Conservation (phyloP, 2,329 filamentous ascomycete genomes). For the Hypoxylon sp. region DNA sequence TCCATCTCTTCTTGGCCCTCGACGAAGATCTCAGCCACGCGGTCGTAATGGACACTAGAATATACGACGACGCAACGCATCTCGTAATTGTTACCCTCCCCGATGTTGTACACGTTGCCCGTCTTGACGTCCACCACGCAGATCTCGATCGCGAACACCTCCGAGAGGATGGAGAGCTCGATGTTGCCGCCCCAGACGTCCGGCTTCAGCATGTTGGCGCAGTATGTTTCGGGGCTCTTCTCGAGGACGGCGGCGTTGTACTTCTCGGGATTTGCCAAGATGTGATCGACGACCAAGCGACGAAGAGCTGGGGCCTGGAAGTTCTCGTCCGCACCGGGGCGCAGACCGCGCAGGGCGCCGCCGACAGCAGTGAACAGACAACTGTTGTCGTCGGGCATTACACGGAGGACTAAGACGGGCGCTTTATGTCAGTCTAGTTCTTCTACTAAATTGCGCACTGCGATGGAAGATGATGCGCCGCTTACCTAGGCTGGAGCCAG, state of each 20-base stretch:
- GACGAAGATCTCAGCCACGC: constrained; percentile 81
- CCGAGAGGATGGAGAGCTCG: constrained; percentile 86
- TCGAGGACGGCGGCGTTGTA: constrained; percentile 86
- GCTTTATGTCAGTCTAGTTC: constrained; percentile 20
- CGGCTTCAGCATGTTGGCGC: constrained; percentile 82
- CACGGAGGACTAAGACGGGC: constrained; percentile 75
- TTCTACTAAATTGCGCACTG: constrained; percentile 1
- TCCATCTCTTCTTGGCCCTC: constrained; percentile 74
- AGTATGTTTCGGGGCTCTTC: constrained; percentile 80
- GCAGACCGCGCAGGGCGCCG: constrained; percentile 76
- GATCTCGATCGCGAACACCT: constrained; percentile 89
- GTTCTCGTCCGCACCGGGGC: constrained; percentile 55
- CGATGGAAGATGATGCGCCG: not conserved
- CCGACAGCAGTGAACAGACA: constrained; percentile 94
- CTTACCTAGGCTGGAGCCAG: constrained; percentile 67
- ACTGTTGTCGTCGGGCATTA: constrained; percentile 97
- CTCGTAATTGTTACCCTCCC: constrained; percentile 73
- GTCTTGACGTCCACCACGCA: constrained; percentile 83
- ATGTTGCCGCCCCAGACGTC: constrained; percentile 94
- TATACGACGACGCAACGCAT: constrained; percentile 86
- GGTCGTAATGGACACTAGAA: constrained; percentile 94
- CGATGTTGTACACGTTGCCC: constrained; percentile 72
- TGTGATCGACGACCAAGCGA: constrained; percentile 82
- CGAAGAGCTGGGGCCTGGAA: constrained; percentile 68
- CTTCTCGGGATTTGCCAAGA: constrained; percentile 78